A percentile compares a stretch with the other conserved stretches of the same genome.
Conservation (phyloP, 305 asterid species). For the Caryopteris hybrid region DNA sequence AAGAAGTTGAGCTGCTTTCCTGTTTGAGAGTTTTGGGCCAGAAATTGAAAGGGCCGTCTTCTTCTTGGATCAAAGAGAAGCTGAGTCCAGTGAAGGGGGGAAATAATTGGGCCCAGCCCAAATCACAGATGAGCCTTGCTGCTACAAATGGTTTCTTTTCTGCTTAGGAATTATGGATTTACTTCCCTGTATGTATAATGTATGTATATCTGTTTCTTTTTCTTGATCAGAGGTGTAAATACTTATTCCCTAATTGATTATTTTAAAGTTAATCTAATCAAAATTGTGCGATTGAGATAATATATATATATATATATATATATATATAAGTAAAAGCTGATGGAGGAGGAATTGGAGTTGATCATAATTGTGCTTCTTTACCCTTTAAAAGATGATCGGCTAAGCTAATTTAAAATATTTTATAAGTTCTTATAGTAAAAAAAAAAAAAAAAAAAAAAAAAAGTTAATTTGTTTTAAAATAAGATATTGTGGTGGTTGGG, state of each 20-base stretch:
- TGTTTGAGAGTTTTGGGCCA: conserved; percentile 34
- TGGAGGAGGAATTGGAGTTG: too few relatives aligned
- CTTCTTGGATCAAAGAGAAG: conserved; percentile 30
- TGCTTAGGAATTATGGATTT: conserved; percentile 21
- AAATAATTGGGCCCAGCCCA: conserved; percentile 18
- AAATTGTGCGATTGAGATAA: neutral
- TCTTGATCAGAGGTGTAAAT: conserved; percentile 14
- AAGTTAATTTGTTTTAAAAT: too few relatives aligned
- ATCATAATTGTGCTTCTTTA: too few relatives aligned
- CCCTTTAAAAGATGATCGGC: too few relatives aligned
- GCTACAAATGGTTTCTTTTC: conserved; percentile 44
- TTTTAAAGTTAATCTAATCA: neutral
- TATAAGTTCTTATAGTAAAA: too few relatives aligned
- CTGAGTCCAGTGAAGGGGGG: conserved; percentile 1
- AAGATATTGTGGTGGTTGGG: too few relatives aligned
- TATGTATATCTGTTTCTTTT: neutral
- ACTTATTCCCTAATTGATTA: neutral
- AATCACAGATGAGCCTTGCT: conserved; percentile 31
- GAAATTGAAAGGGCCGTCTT: conserved; percentile 16
- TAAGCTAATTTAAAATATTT: too few relatives aligned
- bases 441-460: too few relatives aligned
- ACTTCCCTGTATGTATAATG: too few relatives aligned
- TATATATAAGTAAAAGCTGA: too few relatives aligned
- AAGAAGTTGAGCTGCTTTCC: conserved; percentile 37
- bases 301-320: too few relatives aligned